A percentile compares a stretch with the other conserved stretches of the same genome.
These are phyloP conservation scores for Crassisporium funariophilum DNA, from an alignment of 768 basidiomycete genomes.

Conservation along the genomic window DNA sequence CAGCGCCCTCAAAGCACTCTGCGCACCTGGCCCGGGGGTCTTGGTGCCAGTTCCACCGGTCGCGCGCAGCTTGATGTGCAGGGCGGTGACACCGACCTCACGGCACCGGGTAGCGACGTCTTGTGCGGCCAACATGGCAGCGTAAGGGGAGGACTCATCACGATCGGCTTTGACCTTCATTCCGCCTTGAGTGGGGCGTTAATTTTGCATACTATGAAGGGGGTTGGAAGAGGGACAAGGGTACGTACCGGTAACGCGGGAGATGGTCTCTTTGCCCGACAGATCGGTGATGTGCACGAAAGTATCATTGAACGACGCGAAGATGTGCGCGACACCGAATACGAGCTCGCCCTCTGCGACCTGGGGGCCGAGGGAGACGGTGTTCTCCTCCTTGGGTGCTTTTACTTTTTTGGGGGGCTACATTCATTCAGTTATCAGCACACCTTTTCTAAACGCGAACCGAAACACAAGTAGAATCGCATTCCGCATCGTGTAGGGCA, in stretches of 20 bases:
- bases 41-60: slow-evolving; percentile 99
- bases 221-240: neutral
- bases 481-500: too few species aligned
- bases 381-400: slow-evolving; percentile 75
- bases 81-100: slow-evolving; percentile 97
- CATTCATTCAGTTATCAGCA: too few species aligned
- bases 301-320: slow-evolving; percentile 99
- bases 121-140: slow-evolving; percentile 98
- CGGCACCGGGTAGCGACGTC: slow-evolving; percentile 96
- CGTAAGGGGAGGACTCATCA: slow-evolving; percentile 97
- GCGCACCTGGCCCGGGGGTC: slow-evolving; percentile 98
- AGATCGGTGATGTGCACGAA: slow-evolving; percentile 99
- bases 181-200: slow-evolving; percentile 57
- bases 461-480: too few species aligned
- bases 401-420: slow-evolving; percentile 87
- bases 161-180: slow-evolving; percentile 99
- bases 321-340: slow-evolving; percentile 98
- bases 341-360: slow-evolving; percentile 96
- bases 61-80: slow-evolving; percentile 98
- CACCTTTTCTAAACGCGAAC: too few species aligned
- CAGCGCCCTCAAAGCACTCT: slow-evolving; percentile 96
- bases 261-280: slow-evolving; percentile 98
- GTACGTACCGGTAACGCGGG: slow-evolving; percentile 88
- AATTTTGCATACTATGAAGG: neutral
- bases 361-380: slow-evolving; percentile 93